Evolutionary conservation across 2,329 filamentous ascomycete genomes (phyloP), one percentile per base, ranked within the genome.

Genomic region (Colletotrichum tropicale): DNA sequence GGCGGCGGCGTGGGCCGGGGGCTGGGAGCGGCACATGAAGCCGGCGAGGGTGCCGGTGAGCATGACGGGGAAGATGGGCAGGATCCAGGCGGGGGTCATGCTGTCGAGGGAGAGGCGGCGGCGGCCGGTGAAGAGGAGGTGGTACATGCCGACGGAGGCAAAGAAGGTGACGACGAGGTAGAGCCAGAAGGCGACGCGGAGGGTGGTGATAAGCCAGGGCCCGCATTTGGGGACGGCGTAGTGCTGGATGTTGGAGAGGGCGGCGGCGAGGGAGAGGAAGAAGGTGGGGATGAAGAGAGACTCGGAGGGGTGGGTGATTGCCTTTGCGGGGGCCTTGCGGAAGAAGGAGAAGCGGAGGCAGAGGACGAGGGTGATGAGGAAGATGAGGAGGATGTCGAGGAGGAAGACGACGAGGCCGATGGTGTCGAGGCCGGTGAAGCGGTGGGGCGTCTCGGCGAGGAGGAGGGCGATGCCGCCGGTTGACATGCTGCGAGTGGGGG

Each of bases 11-110:
- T 87, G 80, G 5, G 82, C 77, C 0, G 86, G 79, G 1, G 88
- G 87, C 77, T 92, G 90, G 6, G 85, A 83, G 24, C 84, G 81
- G 30, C 87, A 86, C 70, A 91, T 88, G 52, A 88, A 84, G 24
- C 87, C 87, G 13, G 91, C 91, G 55, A 93, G 86, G 10, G 91
- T 93, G 26, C 91, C 91, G 21, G 88, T 87, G 26, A 93, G 87
- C 91, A 93, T 93, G 79, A 91, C 84, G 9, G 91, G 91, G 81
- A 92, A 93, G 74, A 92, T 89, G 7, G 91, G 91, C 24, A 93
- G 84, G 74, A 92, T 89, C 90, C 91, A 92, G 0, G 89, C 89
- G 1, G 91, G 92, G 80, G 91, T 91, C 86, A 92, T 91, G 76
- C 87, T 87, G 69, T 88, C 71, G 28, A 81, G 70, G 7, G 87